phyloP scores from a whole-genome alignment of 257 asterid species.

The Nicotiana benthamiana region DNA sequence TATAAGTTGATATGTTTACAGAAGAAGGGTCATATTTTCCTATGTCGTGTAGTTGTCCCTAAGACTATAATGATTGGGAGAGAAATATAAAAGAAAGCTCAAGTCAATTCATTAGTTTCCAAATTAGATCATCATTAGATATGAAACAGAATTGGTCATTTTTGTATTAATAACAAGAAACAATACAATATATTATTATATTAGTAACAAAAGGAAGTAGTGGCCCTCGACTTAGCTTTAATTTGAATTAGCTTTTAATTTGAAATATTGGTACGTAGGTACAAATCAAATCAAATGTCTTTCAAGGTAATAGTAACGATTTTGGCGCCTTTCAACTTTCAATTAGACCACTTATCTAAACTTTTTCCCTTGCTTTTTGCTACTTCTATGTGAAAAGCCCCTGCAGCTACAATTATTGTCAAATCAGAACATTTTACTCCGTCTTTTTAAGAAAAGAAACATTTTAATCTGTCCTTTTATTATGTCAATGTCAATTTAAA shows the following conservation, averaged over 20 bases:
- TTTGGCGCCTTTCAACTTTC: conserved; percentile 24
- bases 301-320: neutral
- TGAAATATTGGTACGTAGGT: neutral
- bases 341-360: neutral
- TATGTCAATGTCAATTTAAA: neutral
- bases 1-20: neutral
- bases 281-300: conserved; percentile 3
- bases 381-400: neutral
- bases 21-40: neutral
- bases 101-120: neutral
- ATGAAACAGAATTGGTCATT: neutral
- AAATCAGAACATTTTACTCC: neutral
- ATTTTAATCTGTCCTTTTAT: neutral
- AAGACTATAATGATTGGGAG: neutral
- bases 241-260: conserved; percentile 5
- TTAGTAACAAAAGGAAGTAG: neutral
- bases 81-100: neutral
- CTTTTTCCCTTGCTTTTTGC: neutral
- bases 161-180: neutral
- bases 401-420: neutral
- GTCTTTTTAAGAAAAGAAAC: neutral
- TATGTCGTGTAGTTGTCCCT: neutral
- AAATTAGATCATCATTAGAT: neutral
- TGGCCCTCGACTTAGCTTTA: neutral
- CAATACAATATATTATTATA: neutral